A percentile compares a stretch with the other conserved stretches of the same genome.
These are phyloP conservation scores for Anthoceros angustus DNA, from an alignment of 225 moss, liverwort and hornwort species.

Conservation along the genomic window DNA sequence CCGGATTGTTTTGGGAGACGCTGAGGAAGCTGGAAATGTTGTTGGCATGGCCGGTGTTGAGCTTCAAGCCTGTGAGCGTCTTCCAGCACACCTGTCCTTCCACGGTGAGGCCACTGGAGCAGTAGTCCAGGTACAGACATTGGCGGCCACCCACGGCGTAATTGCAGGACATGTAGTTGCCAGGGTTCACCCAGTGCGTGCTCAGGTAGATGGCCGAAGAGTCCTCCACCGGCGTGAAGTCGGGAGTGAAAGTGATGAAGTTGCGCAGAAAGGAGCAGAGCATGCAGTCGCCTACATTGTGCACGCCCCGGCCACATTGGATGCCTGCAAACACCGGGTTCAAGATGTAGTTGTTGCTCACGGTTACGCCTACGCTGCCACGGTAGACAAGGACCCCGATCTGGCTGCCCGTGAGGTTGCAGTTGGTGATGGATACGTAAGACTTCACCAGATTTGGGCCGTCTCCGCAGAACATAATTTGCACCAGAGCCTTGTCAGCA, in stretches of 20 bases:
- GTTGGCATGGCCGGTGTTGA: background rate
- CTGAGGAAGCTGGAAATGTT: background rate
- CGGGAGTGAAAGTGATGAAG: background rate
- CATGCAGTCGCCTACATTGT: background rate
- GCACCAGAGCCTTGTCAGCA: background rate
- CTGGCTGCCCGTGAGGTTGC: background rate
- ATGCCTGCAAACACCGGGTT: background rate
- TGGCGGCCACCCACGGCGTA: background rate
- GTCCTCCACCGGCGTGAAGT: background rate
- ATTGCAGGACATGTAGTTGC: background rate
- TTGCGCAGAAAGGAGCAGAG: background rate
- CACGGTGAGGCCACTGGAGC: background rate
- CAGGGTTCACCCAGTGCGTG: conserved; percentile 4
- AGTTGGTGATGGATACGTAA: background rate
- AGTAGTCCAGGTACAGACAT: background rate
- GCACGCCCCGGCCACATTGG: background rate
- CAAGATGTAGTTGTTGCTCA: background rate
- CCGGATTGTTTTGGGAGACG: background rate
- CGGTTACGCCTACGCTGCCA: background rate
- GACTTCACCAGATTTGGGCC: background rate
- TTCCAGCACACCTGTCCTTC: background rate
- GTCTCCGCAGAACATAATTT: background rate
- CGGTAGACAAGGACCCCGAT: background rate
- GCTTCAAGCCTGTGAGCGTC: background rate
- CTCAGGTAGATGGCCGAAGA: background rate